Evolutionary conservation across 2,329 filamentous ascomycete species (phyloP).

Genomic region (Parascedosporium putredinis): DNA sequence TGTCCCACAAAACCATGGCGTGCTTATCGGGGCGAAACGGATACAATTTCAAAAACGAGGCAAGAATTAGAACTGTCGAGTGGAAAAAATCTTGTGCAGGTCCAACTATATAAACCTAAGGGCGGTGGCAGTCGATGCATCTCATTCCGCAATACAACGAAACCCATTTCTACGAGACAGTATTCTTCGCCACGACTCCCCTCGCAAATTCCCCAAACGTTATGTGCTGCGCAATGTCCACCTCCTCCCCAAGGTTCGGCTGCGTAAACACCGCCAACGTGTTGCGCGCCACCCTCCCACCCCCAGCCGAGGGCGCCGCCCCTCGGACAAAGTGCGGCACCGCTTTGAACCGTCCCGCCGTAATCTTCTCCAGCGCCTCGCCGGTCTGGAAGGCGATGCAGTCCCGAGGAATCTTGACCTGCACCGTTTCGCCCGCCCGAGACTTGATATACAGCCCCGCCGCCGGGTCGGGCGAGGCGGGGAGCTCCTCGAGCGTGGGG

Average conservation of each 20-base stretch:
- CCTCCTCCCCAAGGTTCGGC: constrained; percentile 75
- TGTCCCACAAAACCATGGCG: too few species aligned
- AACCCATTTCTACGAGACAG: constrained; percentile 27
- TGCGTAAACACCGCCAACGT: constrained; percentile 96
- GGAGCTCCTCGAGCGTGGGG: constrained; percentile 57
- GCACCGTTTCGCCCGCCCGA: constrained; percentile 69
- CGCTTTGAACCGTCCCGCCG: constrained; percentile 79
- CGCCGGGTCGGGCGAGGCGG: constrained; percentile 66
- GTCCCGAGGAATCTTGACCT: constrained; percentile 83
- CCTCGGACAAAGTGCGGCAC: constrained; percentile 94
- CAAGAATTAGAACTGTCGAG: too few species aligned
- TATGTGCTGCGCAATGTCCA: constrained; percentile 55
- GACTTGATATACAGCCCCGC: constrained; percentile 93
- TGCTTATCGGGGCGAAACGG: too few species aligned
- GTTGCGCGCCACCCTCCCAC: constrained; percentile 59
- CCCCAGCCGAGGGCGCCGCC: constrained; percentile 43
- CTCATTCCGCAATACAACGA: too few species aligned
- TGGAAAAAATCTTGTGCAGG: too few species aligned
- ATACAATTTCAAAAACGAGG: too few species aligned
- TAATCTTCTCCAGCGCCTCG: constrained; percentile 84
- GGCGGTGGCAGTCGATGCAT: too few species aligned
- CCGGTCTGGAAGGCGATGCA: constrained; percentile 95
- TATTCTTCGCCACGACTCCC: constrained; percentile 49
- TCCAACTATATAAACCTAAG: too few species aligned
- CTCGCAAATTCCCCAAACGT: constrained; percentile 69